phyloP scores from a whole-genome alignment of 1,284 basidiomycete genomes.

The Sporisorium reilianum region DNA sequence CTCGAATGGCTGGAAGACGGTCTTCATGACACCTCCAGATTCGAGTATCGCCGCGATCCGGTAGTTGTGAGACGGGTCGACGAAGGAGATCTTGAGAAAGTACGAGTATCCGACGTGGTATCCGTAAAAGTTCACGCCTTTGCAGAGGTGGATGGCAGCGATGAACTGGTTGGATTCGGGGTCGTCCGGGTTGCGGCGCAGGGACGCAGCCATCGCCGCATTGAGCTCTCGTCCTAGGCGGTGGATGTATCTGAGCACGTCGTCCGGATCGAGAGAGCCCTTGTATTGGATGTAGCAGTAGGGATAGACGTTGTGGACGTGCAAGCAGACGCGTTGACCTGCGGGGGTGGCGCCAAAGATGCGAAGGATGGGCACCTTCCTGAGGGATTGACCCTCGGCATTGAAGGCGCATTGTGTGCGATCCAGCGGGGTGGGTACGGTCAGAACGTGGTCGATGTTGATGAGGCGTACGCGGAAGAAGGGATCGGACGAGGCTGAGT shows the following conservation, averaged over 20 bases:
- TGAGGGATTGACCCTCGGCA: conserved; percentile 75
- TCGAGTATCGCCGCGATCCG: conserved; percentile 63
- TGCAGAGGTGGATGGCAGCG: conserved; percentile 80
- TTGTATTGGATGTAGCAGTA: conserved; percentile 74
- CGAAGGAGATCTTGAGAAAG: conserved; percentile 87
- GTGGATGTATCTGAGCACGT: conserved; percentile 78
- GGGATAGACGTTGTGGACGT: conserved; percentile 81
- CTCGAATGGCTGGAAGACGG: conserved; percentile 77
- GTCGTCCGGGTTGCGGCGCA: conserved; percentile 50
- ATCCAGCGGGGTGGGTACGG: conserved; percentile 46
- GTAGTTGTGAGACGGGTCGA: conserved; percentile 72
- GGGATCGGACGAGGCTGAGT: conserved; percentile 30
- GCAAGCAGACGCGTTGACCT: conserved; percentile 84
- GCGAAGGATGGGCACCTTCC: conserved; percentile 80
- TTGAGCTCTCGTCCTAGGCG: conserved; percentile 80
- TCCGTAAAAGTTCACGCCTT: conserved; percentile 95
- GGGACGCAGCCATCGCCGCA: conserved; percentile 55
- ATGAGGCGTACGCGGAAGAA: conserved; percentile 62
- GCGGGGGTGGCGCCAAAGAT: conserved; percentile 86
- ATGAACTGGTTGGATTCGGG: conserved; percentile 51
- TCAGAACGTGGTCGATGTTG: conserved; percentile 63
- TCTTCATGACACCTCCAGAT: conserved; percentile 72
- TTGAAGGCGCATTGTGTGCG: conserved; percentile 61
- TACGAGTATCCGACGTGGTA: conserved; percentile 87
- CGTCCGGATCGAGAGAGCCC: conserved; percentile 68